Evolutionary conservation across 2,329 filamentous ascomycete genomes (phyloP).

Genomic region (Aspergillus eucalypticola): DNA sequence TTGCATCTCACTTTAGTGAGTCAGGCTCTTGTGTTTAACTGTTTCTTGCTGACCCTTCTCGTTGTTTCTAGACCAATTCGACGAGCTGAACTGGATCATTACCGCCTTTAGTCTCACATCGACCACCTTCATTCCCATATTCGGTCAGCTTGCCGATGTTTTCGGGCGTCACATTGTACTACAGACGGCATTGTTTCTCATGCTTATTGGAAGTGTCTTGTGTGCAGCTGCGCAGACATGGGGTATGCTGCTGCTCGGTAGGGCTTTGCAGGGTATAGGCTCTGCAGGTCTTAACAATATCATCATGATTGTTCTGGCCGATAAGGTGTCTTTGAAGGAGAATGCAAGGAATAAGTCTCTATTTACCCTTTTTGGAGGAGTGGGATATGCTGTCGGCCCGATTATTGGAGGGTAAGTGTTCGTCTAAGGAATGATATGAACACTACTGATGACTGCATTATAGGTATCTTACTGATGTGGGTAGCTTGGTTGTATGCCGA

Average conservation of each 20-base stretch:
- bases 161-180: conserved; percentile 64
- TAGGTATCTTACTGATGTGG: conserved; percentile 37
- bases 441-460: conserved; percentile 5
- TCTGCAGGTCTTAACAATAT: conserved; percentile 63
- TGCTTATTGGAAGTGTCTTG: conserved; percentile 62
- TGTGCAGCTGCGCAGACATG: conserved; percentile 61
- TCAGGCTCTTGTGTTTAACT: not conserved
- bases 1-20: conserved; percentile 65
- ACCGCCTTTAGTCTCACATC: conserved; percentile 68
- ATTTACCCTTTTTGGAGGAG: conserved; percentile 61
- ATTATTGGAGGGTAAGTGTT: conserved; percentile 55
- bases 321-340: conserved; percentile 62
- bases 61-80: conserved; percentile 47
- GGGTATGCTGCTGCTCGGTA: conserved; percentile 62
- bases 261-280: conserved; percentile 63
- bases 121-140: conserved; percentile 67
- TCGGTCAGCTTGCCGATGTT: conserved; percentile 65
- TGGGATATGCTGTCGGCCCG: conserved; percentile 63
- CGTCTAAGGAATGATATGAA: not conserved
- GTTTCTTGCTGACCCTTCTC: not conserved
- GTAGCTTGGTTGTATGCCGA: not conserved
- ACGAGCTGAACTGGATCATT: conserved; percentile 68
- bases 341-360: conserved; percentile 64
- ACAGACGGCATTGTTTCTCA: conserved; percentile 58
- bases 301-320: conserved; percentile 64